Percentiles rank a stretch among this genome's conserved stretches.
Evolutionary conservation across 352 stramenopile genomes (phyloP).

Genomic region (Globisporangium irregulare): DNA sequence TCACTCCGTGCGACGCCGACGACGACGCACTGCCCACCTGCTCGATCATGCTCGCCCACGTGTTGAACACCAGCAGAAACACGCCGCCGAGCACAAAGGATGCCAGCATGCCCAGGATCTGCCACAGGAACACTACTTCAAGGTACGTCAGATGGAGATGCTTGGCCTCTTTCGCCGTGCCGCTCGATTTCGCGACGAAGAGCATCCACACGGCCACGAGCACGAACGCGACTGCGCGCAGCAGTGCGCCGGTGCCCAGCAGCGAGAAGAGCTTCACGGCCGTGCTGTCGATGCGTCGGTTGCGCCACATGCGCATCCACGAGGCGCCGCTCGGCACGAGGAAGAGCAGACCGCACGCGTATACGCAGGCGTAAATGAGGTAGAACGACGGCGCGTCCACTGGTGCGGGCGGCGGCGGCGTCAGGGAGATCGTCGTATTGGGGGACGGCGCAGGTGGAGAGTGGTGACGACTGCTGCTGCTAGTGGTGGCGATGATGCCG

Average conservation of each 20-base stretch:
- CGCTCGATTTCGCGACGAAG: slow-evolving; percentile 32
- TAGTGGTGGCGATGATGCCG: not conserved
- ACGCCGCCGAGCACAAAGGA: slow-evolving; percentile 45
- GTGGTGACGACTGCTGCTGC: not conserved
- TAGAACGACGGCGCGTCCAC: slow-evolving; percentile 24
- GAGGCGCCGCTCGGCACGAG: slow-evolving; percentile 37
- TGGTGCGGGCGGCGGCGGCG: not conserved
- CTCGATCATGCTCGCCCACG: slow-evolving; percentile 65
- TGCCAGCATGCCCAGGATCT: slow-evolving; percentile 40
- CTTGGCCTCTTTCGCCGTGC: slow-evolving; percentile 33
- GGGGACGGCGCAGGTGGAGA: not conserved
- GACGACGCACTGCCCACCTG: slow-evolving; percentile 30
- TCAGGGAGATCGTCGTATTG: not conserved
- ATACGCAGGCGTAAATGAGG: slow-evolving; percentile 48
- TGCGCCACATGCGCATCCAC: slow-evolving; percentile 36
- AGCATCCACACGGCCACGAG: slow-evolving; percentile 57
- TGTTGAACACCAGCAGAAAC: slow-evolving; percentile 65
- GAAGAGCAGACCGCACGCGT: slow-evolving; percentile 48
- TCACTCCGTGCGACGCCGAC: not conserved
- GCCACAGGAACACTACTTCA: slow-evolving; percentile 54
- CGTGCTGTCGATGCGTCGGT: slow-evolving; percentile 39
- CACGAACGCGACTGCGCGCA: slow-evolving; percentile 46
- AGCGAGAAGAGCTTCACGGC: slow-evolving; percentile 56
- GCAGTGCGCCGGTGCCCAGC: slow-evolving; percentile 37
- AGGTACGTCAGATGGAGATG: slow-evolving; percentile 59